Evolutionary conservation across 257 asterid species (phyloP), one percentile per base, ranked within the genome.

Genomic region (Solanum pinnatisectum): DNA sequence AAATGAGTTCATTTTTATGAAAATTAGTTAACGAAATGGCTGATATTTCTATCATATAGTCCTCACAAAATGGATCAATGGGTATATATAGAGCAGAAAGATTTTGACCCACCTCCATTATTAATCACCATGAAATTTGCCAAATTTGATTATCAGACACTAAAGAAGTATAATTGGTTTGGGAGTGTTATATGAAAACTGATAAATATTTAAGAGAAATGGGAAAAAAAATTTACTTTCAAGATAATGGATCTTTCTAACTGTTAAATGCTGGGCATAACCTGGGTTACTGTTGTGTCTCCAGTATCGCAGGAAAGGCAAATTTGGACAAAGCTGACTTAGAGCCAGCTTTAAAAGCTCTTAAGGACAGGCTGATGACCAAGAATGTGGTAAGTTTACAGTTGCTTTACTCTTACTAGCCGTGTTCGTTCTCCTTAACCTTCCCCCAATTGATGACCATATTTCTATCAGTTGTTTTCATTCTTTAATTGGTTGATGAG

Each of bases 281-380:
- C 30, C 33, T 46, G 70, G 13, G 49, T 37, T 23, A 33, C 16
- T 22, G 33, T 70, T 89, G 44, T 65, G 83, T 77, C 44, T 90
- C 86, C 94, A 96, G 99, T 86, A 95, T 96, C 68, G 98, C 98
- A 11, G 99, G 99, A 52, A 97, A 97, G 91, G 95, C 98, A 83
- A 97, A 95, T 88, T 74, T 97, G 95, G 99, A 96, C 93, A 95
- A 94, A 73, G 90, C 95, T 49, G 98, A 96, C 90, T 92, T 97
- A 6, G 98, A 94, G 90, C 98, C 99, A 88, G 97, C 98, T 89
- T 95, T 97, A 79, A 96, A 95, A 90, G 98, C 98, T 91, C 98
- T 97, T 33, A 97, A 95, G 93, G 99, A 97, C 90, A 94, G 98
- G 95, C 99, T 97, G 46, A 97, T 97, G 98, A 94, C 98, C 65